phyloP scores from a whole-genome alignment of 768 basidiomycete species.

The Mycena pura region DNA sequence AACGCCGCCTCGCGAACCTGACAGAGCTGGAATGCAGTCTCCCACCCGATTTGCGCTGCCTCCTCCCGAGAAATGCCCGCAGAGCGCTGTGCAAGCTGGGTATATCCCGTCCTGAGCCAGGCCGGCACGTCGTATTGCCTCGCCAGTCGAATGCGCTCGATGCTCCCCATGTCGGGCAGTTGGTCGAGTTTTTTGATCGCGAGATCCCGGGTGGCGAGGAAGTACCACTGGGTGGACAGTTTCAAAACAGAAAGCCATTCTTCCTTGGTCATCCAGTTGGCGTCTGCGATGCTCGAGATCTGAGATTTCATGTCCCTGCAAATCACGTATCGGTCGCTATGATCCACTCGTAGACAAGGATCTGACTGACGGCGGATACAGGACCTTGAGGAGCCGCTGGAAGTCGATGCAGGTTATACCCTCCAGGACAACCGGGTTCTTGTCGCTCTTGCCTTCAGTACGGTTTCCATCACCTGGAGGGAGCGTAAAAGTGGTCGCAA shows the following conservation, averaged over 20 bases:
- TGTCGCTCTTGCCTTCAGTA: background rate
- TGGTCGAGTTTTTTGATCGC: slow-evolving; percentile 32
- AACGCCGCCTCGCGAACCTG: background rate
- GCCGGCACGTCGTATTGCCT: slow-evolving; percentile 34
- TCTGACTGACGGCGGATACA: background rate
- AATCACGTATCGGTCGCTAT: background rate
- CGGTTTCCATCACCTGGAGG: background rate
- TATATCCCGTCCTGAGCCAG: slow-evolving; percentile 41
- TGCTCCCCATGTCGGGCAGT: slow-evolving; percentile 20
- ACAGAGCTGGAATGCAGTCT: slow-evolving; percentile 5
- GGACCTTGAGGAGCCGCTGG: background rate
- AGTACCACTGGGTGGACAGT: slow-evolving; percentile 39
- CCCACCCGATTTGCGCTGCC: slow-evolving; percentile 5
- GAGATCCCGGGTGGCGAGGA: slow-evolving; percentile 26
- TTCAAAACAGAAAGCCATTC: slow-evolving; percentile 37
- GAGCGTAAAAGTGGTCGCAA: background rate
- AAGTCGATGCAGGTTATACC: background rate
- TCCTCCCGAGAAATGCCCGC: slow-evolving; percentile 25
- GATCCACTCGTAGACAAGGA: background rate
- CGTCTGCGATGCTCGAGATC: background rate
- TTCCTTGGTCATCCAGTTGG: slow-evolving; percentile 11
- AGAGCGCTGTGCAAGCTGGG: slow-evolving; percentile 28
- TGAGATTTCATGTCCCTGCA: background rate
- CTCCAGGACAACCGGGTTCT: background rate
- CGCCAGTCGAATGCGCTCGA: slow-evolving; percentile 39